Evolutionary conservation across 768 basidiomycete species (phyloP).

Genomic region (Mycena kentingensis): DNA sequence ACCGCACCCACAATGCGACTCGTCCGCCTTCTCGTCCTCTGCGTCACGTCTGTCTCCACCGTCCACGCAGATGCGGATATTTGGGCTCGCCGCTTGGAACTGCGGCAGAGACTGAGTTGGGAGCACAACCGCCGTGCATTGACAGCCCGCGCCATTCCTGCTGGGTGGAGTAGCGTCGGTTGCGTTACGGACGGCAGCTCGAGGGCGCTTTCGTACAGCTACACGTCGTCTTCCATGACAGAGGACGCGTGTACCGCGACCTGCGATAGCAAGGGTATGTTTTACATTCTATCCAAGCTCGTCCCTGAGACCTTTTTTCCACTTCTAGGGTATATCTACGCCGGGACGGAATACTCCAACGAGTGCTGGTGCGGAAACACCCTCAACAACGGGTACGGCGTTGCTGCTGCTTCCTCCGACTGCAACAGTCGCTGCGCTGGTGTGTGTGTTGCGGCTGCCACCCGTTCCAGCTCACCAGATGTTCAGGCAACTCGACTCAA

Average conservation of each 20-base stretch:
- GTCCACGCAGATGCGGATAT: too few species aligned
- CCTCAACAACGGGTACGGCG: constrained; percentile 4
- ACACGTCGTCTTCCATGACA: constrained; percentile 3
- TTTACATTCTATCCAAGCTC: neutral
- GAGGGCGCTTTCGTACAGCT: constrained; percentile 8
- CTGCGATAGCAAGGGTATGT: neutral
- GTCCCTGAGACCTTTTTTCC: too few species aligned
- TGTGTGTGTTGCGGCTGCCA: neutral
- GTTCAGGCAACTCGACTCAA: constrained; percentile 3
- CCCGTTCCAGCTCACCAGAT: neutral
- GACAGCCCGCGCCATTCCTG: neutral
- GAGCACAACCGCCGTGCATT: neutral
- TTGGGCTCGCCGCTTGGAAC: neutral
- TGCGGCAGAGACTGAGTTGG: neutral
- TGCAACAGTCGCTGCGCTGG: constrained; percentile 13
- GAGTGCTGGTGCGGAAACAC: constrained; percentile 11
- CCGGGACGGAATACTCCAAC: neutral
- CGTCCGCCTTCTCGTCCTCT: too few species aligned
- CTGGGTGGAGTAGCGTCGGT: constrained; percentile 11
- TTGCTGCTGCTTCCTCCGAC: neutral
- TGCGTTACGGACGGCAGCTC: constrained; percentile 9
- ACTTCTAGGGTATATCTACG: constrained; percentile 1
- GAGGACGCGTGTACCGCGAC: constrained; percentile 8
- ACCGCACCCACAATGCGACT: too few species aligned
- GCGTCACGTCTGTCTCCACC: too few species aligned